A percentile compares a stretch with the other conserved stretches of the same genome.
Evolutionary conservation across 1,284 basidiomycete genomes (phyloP).

Genomic region (Austropuccinia psidii): DNA sequence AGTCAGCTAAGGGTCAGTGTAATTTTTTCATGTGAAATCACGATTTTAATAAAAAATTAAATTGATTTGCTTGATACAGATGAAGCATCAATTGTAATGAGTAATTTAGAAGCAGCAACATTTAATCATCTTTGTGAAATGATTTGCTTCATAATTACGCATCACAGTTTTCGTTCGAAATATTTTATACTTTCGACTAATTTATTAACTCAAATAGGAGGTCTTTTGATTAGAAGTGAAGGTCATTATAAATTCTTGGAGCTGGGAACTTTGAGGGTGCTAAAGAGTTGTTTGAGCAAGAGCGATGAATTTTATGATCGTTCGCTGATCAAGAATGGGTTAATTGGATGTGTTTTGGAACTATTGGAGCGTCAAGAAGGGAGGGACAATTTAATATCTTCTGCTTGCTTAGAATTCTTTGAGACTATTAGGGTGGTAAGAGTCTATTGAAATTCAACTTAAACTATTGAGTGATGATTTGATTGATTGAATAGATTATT

Average conservation of each 20-base stretch:
- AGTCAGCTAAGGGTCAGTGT: slow-evolving; percentile 56
- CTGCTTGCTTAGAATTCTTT: slow-evolving; percentile 90
- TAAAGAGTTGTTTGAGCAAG: slow-evolving; percentile 72
- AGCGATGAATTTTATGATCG: slow-evolving; percentile 78
- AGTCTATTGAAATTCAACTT: slow-evolving; percentile 22
- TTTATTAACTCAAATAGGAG: slow-evolving; percentile 63
- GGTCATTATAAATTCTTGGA: slow-evolving; percentile 47
- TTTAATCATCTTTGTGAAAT: slow-evolving; percentile 65
- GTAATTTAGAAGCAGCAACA: slow-evolving; percentile 41
- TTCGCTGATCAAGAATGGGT: slow-evolving; percentile 75
- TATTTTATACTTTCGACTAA: slow-evolving; percentile 77
- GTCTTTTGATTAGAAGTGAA: slow-evolving; percentile 55
- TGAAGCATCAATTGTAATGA: slow-evolving; percentile 27
- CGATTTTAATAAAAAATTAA: not conserved
- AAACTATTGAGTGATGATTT: not conserved
- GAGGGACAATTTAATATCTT: slow-evolving; percentile 84
- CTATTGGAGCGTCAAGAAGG: slow-evolving; percentile 70
- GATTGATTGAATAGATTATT: not conserved
- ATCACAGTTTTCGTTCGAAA: slow-evolving; percentile 75
- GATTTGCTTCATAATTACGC: slow-evolving; percentile 73
- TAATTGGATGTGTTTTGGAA: slow-evolving; percentile 72
- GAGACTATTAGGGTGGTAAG: slow-evolving; percentile 76
- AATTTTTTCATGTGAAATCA: slow-evolving; percentile 10
- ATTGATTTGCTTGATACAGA: not conserved
- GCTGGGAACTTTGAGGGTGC: slow-evolving; percentile 69